Conservation (phyloP, 345 rosid genomes). For the Eucalyptus caleyi region DNA sequence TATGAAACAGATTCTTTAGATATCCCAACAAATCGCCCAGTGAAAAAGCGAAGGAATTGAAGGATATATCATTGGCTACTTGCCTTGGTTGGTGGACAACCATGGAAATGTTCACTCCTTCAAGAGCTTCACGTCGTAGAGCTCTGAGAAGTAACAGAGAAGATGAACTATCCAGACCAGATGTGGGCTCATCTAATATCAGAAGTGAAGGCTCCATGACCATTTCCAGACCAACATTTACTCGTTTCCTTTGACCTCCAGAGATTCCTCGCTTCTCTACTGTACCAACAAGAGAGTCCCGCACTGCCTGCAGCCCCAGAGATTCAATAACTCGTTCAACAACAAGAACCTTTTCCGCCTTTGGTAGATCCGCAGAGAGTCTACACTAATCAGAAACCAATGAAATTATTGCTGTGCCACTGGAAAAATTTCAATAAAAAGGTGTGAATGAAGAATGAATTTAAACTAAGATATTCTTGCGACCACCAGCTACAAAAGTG, state of each 20-base stretch:
- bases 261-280: conserved; percentile 97
- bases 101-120: conserved; percentile 94
- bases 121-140: conserved; percentile 96
- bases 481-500: background rate
- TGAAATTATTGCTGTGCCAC: background rate
- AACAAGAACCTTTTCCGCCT: conserved; percentile 78
- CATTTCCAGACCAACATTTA: conserved; percentile 99
- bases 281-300: conserved; percentile 92
- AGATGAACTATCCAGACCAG: conserved; percentile 97
- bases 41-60: background rate
- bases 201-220: conserved; percentile 99
- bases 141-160: conserved; percentile 92
- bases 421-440: background rate
- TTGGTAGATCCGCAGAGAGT: conserved; percentile 63
- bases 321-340: conserved; percentile 93
- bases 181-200: conserved; percentile 96
- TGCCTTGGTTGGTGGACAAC: conserved; percentile 98
- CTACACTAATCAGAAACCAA: conserved; percentile 16
- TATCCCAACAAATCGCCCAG: background rate
- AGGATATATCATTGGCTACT: background rate
- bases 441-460: background rate
- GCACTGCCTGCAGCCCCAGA: conserved; percentile 69
- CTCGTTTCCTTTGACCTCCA: conserved; percentile 98
- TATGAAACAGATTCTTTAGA: background rate
- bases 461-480: background rate